Evolutionary conservation across 495 filamentous ascomycete species (phyloP).

Genomic region (Glonium stellatum): DNA sequence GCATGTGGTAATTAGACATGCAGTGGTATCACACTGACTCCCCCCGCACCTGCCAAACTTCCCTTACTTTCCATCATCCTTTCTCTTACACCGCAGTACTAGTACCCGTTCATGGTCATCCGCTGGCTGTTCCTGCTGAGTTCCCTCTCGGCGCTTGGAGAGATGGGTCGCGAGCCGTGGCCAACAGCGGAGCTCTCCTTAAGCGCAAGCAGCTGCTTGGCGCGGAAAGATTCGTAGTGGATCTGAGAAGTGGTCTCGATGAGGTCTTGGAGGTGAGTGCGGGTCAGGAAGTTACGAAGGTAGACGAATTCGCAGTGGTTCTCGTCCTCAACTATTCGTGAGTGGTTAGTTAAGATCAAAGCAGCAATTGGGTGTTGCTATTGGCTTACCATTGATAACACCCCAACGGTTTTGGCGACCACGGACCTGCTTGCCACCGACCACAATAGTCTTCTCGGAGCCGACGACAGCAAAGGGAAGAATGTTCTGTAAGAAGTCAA

Average conservation of each 20-base stretch:
- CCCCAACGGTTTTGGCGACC: constrained; percentile 99
- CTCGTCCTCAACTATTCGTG: constrained; percentile 74
- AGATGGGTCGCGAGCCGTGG: constrained; percentile 87
- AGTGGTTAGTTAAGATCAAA: not conserved
- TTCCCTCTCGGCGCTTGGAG: constrained; percentile 86
- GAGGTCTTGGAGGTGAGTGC: constrained; percentile 92
- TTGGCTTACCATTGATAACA: constrained; percentile 66
- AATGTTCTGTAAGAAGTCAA: constrained; percentile 55
- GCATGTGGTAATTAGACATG: constrained; percentile 6
- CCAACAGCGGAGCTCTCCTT: constrained; percentile 93
- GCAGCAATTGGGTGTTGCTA: not conserved
- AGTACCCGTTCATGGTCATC: constrained; percentile 97
- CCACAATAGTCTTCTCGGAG: constrained; percentile 93
- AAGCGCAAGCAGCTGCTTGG: constrained; percentile 93
- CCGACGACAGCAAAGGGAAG: constrained; percentile 98
- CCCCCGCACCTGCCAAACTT: not conserved
- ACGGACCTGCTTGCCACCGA: constrained; percentile 95
- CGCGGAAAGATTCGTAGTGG: constrained; percentile 99
- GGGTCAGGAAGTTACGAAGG: constrained; percentile 93
- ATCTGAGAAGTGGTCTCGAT: constrained; percentile 99
- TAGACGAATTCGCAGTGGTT: constrained; percentile 99
- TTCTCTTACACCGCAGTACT: constrained; percentile 25
- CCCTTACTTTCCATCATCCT: not conserved
- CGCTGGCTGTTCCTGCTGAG: constrained; percentile 93
- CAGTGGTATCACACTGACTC: constrained; percentile 25